Conservation (phyloP, 495 filamentous ascomycete species). For the Sporormia fimetaria region DNA sequence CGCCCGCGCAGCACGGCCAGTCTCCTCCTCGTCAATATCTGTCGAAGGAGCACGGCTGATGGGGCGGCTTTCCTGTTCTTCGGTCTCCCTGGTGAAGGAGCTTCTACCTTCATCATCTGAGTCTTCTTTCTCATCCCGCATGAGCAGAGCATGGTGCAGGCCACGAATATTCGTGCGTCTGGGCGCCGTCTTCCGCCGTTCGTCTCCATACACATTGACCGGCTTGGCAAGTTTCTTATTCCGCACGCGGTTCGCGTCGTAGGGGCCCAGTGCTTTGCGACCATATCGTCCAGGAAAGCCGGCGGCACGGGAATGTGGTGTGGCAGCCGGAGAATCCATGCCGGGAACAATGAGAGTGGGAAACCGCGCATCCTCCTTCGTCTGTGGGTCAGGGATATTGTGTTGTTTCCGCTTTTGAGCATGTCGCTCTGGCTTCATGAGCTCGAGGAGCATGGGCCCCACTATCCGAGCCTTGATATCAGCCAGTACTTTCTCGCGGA, state of each 20-base stretch:
- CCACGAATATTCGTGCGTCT: constrained; percentile 43
- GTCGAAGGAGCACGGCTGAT: constrained; percentile 61
- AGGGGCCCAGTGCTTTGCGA: constrained; percentile 21
- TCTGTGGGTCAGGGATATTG: constrained; percentile 61
- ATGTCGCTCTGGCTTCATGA: constrained; percentile 73
- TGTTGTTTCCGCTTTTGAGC: constrained; percentile 60
- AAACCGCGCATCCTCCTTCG: constrained; percentile 38
- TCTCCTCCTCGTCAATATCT: constrained; percentile 42
- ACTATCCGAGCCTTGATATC: constrained; percentile 78
- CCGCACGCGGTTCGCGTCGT: constrained; percentile 44
- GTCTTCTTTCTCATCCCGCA: constrained; percentile 36
- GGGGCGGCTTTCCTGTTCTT: constrained; percentile 72
- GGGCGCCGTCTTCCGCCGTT: constrained; percentile 50
- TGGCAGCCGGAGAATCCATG: constrained; percentile 46
- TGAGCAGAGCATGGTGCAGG: constrained; percentile 43
- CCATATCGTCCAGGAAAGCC: constrained; percentile 18
- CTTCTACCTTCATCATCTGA: constrained; percentile 44
- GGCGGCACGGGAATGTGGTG: constrained; percentile 56
- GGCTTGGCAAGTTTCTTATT: constrained; percentile 44
- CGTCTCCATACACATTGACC: constrained; percentile 66
- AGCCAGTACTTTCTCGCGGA: constrained; percentile 71
- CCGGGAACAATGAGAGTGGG: constrained; percentile 40
- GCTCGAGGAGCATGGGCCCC: constrained; percentile 67
- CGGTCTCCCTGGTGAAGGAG: constrained; percentile 58
- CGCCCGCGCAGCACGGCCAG: constrained; percentile 19